Evolutionary conservation across 176 grass and related monocot genomes (phyloP).

Genomic region (Leersia perrieri): DNA sequence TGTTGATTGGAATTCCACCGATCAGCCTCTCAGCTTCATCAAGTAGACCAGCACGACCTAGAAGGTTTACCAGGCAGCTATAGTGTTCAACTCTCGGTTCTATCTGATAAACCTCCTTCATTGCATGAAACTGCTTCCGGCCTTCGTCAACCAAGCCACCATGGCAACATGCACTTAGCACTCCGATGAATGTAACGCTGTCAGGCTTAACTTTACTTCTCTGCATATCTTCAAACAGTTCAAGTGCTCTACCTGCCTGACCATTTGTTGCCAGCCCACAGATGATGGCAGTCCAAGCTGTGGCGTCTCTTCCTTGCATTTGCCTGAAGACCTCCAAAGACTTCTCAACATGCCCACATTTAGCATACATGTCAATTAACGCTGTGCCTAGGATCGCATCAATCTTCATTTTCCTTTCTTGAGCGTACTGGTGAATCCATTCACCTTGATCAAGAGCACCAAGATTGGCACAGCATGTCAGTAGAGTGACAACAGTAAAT

Average conservation of each 20-base stretch:
- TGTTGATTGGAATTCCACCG: slow-evolving; percentile 24
- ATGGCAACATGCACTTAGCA: slow-evolving; percentile 64
- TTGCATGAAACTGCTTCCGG: slow-evolving; percentile 32
- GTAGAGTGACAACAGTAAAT: slow-evolving; percentile 56
- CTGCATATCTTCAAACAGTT: slow-evolving; percentile 56
- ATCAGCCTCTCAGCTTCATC: slow-evolving; percentile 65
- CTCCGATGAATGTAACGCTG: slow-evolving; percentile 49
- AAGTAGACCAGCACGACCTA: slow-evolving; percentile 57
- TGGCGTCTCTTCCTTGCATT: slow-evolving; percentile 41
- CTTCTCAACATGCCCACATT: slow-evolving; percentile 51
- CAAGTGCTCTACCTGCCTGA: slow-evolving; percentile 49
- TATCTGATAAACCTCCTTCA: slow-evolving; percentile 54
- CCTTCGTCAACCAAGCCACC: slow-evolving; percentile 69
- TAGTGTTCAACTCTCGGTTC: slow-evolving; percentile 61
- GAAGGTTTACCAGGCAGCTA: slow-evolving; percentile 61
- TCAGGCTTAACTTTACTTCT: slow-evolving; percentile 40
- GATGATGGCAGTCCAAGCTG: slow-evolving; percentile 61
- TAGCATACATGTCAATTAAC: slow-evolving; percentile 60
- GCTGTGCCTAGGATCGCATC: slow-evolving; percentile 49
- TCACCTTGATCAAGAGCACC: slow-evolving; percentile 58
- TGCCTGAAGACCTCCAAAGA: slow-evolving; percentile 45
- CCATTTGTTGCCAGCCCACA: slow-evolving; percentile 59
- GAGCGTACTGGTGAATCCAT: slow-evolving; percentile 50
- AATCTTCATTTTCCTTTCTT: slow-evolving; percentile 41
- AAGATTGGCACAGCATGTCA: slow-evolving; percentile 55